These are phyloP conservation scores for Begonia fuchsioides DNA, from an alignment of 306 rosid species.

Conservation along the genomic window DNA sequence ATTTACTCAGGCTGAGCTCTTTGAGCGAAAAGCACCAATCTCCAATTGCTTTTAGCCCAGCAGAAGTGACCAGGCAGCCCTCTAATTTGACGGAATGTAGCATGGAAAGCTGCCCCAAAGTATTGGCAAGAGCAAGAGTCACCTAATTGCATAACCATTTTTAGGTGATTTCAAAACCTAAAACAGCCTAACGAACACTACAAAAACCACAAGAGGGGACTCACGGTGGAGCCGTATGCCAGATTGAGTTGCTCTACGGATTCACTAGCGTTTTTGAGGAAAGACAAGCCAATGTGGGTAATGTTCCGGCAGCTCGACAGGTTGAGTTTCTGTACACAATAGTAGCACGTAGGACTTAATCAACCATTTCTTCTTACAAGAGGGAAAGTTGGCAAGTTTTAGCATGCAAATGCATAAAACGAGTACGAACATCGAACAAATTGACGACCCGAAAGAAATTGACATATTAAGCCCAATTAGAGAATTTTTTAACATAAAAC, in stretches of 20 bases:
- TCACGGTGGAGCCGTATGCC: conserved; percentile 72
- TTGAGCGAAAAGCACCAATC: conserved; percentile 44
- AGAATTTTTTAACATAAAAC: no score
- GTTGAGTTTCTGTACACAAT: conserved; percentile 55
- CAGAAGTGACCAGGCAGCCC: conserved; percentile 46
- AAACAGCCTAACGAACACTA: no score
- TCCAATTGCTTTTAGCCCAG: conserved; percentile 74
- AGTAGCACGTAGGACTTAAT: conserved; percentile 9
- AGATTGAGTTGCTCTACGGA: conserved; percentile 48
- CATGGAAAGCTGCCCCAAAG: conserved; percentile 46
- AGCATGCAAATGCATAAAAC: neutral
- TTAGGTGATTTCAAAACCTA: no score
- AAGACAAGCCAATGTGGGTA: conserved; percentile 53
- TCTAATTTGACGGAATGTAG: conserved; percentile 69
- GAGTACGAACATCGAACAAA: no score
- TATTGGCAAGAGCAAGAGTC: conserved; percentile 49
- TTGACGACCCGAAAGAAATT: no score
- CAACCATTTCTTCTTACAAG: no score
- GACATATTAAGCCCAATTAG: no score
- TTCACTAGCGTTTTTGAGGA: conserved; percentile 32
- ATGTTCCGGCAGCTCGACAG: conserved; percentile 70
- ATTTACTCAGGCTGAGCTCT: conserved; percentile 83
- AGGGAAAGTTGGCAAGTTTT: conserved; percentile 4
- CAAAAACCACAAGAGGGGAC: conserved; percentile 6
- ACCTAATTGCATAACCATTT: conserved; percentile 37